A percentile compares a stretch with the other conserved stretches of the same genome.
Conservation (phyloP, 768 basidiomycete species). For the Mycena polygramma region DNA sequence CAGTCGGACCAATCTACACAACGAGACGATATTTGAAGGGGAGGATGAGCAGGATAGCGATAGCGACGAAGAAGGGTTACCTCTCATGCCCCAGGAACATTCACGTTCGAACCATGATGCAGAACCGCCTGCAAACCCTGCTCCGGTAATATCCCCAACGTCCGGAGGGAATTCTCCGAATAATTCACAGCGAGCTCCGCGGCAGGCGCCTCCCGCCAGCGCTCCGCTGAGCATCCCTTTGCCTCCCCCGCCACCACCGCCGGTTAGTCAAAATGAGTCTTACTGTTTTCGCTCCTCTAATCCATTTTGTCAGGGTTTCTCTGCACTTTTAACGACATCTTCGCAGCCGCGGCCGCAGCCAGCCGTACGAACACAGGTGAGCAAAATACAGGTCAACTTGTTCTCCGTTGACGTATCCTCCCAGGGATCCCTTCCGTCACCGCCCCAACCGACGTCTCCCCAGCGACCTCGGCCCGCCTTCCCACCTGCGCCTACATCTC, state of each 20-base stretch:
- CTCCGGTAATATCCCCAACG: neutral
- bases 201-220: slow-evolving; percentile 26
- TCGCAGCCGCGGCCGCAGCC: neutral
- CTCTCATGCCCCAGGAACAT: slow-evolving; percentile 31
- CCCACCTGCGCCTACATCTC: slow-evolving; percentile 47
- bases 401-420: neutral
- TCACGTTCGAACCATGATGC: slow-evolving; percentile 31
- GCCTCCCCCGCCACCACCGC: slow-evolving; percentile 15
- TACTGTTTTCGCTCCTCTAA: neutral
- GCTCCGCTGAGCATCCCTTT: slow-evolving; percentile 26
- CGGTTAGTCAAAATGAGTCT: neutral
- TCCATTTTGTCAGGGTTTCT: neutral
- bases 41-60: slow-evolving; percentile 28
- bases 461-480: slow-evolving; percentile 26
- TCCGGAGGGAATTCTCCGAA: slow-evolving; percentile 4
- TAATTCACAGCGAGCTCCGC: slow-evolving; percentile 12
- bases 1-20: slow-evolving; percentile 23
- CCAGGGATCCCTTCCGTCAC: slow-evolving; percentile 17
- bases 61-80: slow-evolving; percentile 30
- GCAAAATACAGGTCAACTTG: neutral
- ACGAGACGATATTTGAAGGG: slow-evolving; percentile 34
- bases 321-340: neutral
- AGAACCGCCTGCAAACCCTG: slow-evolving; percentile 10
- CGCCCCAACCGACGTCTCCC: slow-evolving; percentile 24
- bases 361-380: slow-evolving; percentile 4